phyloP scores from a whole-genome alignment of 2,329 filamentous ascomycete species.

The Diaporthe ampelina region DNA sequence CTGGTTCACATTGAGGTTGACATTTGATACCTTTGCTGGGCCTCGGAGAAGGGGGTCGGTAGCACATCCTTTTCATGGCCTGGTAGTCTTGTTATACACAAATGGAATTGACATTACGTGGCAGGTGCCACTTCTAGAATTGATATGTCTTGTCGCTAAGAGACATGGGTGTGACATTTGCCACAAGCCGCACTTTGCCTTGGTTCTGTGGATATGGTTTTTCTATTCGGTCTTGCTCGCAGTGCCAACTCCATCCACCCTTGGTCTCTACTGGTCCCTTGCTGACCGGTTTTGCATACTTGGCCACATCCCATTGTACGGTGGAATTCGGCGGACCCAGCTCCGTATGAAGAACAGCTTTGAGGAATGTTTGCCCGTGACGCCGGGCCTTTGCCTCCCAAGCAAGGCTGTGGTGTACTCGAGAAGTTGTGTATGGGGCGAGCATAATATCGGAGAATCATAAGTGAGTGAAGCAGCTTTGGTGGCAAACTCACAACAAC shows the following conservation, averaged over 20 bases:
- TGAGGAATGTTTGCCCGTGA: not conserved
- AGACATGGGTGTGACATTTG: no score
- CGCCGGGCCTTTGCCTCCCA: not conserved
- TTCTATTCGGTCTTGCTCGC: not conserved
- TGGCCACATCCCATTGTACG: not conserved
- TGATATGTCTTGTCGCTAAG: not conserved
- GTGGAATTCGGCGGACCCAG: not conserved
- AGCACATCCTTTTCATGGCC: constrained; percentile 11
- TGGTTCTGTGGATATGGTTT: not conserved
- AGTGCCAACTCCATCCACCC: not conserved
- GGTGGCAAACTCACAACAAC: not conserved
- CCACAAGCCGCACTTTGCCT: not conserved
- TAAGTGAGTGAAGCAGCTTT: no score
- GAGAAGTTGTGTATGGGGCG: no score
- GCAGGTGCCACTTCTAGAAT: not conserved
- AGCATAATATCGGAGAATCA: not conserved
- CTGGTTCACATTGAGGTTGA: constrained; percentile 39
- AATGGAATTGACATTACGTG: not conserved
- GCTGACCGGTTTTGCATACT: not conserved
- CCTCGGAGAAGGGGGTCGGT: constrained; percentile 25
- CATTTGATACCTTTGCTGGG: constrained; percentile 46
- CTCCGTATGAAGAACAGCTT: not conserved
- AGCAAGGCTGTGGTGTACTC: not conserved
- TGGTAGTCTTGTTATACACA: constrained; percentile 17
- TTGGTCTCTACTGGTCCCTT: not conserved